Evolutionary conservation across 2,329 filamentous ascomycete genomes (phyloP).

Genomic region (Nemania sp.): DNA sequence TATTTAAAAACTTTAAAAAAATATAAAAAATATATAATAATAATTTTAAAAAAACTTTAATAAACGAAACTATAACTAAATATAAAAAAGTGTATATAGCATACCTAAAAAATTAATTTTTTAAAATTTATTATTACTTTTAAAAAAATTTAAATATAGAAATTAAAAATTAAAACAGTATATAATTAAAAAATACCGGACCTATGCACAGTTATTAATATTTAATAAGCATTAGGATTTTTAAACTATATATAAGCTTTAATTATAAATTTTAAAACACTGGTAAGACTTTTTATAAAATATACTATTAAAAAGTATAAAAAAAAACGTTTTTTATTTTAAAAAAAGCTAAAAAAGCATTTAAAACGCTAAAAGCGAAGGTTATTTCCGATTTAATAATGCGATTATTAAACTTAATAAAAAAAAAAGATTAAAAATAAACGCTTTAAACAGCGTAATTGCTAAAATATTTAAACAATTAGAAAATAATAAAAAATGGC

Average conservation of each 20-base stretch:
- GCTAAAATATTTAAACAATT: background rate
- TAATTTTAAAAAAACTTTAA: background rate
- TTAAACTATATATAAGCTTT: slow-evolving; percentile 1
- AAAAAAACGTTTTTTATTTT: background rate
- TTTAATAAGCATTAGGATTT: background rate
- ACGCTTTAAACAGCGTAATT: background rate
- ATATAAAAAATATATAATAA: slow-evolving; percentile 2
- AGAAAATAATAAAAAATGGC: background rate
- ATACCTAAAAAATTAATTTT: slow-evolving; percentile 7
- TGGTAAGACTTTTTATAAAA: background rate
- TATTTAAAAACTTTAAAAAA: background rate
- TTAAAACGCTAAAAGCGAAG: background rate
- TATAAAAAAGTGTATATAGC: background rate
- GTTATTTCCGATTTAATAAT: background rate
- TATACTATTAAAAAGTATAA: background rate
- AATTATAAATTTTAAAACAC: background rate
- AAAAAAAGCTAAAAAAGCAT: background rate
- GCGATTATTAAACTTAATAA: background rate
- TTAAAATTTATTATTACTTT: slow-evolving; percentile 3
- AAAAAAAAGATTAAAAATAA: background rate
- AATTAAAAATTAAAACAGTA: slow-evolving; percentile 2
- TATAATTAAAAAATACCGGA: slow-evolving; percentile 1
- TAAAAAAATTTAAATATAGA: slow-evolving; percentile 6
- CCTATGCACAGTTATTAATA: background rate
- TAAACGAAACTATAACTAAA: background rate